Evolutionary conservation across 176 grass and related monocot genomes (phyloP).

Genomic region (Oryza australiensis): DNA sequence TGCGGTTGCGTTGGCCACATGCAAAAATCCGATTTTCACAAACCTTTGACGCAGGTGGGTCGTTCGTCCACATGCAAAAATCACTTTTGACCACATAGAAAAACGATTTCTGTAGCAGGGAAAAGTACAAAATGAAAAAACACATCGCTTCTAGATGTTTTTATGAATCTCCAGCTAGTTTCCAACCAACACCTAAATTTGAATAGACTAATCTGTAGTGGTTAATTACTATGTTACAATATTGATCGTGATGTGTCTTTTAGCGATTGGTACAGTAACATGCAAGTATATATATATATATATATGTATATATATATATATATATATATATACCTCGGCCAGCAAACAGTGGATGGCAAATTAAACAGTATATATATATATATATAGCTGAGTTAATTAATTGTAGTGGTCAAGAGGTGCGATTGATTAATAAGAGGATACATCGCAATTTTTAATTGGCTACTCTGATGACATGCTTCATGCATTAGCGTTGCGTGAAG

Average conservation of each 20-base stretch:
- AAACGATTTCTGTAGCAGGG: too few species aligned
- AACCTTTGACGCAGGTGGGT: too few species aligned
- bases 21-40: too few species aligned
- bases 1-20: too few species aligned
- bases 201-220: not conserved
- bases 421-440: not conserved
- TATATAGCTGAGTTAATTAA: not conserved
- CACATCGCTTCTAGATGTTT: too few species aligned
- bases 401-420: not conserved
- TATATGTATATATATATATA: not conserved
- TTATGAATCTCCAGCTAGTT: too few species aligned
- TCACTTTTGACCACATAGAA: too few species aligned
- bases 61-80: too few species aligned
- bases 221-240: not conserved
- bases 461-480: constrained; percentile 38
- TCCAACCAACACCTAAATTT: too few species aligned
- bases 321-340: not conserved
- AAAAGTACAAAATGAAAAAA: too few species aligned
- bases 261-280: not conserved
- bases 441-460: not conserved
- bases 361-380: not conserved
- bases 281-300: not conserved
- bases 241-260: not conserved
- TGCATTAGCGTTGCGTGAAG: constrained; percentile 3
- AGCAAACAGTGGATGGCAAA: not conserved